phyloP scores from a whole-genome alignment of 2,329 filamentous ascomycete species.

The Diplocarpon mali region DNA sequence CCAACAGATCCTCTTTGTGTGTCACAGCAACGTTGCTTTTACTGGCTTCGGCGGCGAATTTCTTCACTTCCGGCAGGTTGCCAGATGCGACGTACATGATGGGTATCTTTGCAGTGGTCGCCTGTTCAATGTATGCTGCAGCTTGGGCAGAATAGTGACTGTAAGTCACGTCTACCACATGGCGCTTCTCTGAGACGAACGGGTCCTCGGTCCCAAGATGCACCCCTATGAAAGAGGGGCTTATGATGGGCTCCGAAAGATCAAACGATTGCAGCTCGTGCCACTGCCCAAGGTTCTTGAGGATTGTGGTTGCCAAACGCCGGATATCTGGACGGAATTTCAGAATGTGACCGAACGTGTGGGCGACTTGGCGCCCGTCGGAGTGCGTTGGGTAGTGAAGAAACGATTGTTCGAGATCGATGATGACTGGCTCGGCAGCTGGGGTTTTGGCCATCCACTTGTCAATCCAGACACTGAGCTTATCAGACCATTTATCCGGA shows the following conservation, averaged over 20 bases:
- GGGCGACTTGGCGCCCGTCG: conserved; percentile 28
- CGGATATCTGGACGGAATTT: conserved; percentile 23
- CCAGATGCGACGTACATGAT: conserved; percentile 36
- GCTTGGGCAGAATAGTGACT: conserved; percentile 29
- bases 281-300: conserved; percentile 24
- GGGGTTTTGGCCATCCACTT: conserved; percentile 7
- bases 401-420: conserved; percentile 19
- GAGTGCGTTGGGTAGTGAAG: conserved; percentile 30
- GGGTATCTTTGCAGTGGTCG: conserved; percentile 20
- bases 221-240: conserved; percentile 28
- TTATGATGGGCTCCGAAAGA: conserved; percentile 23
- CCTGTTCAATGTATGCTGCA: conserved; percentile 29
- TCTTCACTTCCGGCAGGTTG: conserved; percentile 28
- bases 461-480: conserved; percentile 20
- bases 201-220: conserved; percentile 29
- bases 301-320: conserved; percentile 26
- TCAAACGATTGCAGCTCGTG: conserved; percentile 19
- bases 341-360: conserved; percentile 31
- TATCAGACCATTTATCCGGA: conserved; percentile 18
- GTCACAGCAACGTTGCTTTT: conserved; percentile 30
- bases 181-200: conserved; percentile 21
- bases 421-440: conserved; percentile 14
- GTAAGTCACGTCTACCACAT: conserved; percentile 20
- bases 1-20: conserved; percentile 33
- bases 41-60: conserved; percentile 30